Conservation (phyloP, 2,329 filamentous ascomycete genomes). For the Phaeosphaeria sp. region DNA sequence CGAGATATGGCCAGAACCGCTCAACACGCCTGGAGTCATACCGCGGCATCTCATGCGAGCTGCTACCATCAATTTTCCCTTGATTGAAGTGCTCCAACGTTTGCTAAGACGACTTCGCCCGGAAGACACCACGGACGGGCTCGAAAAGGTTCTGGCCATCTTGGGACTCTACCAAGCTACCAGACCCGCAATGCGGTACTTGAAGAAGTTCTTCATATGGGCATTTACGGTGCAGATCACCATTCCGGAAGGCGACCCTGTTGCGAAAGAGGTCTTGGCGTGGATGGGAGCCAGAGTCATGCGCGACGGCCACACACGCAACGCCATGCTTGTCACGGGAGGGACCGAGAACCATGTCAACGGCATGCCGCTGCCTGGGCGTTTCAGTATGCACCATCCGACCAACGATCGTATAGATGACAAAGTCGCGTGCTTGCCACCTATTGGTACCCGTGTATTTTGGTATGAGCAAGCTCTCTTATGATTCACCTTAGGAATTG, state of each 20-base stretch:
- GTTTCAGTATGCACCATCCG: neutral
- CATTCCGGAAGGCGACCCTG: constrained; percentile 30
- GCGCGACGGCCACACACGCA: constrained; percentile 23
- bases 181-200: constrained; percentile 19
- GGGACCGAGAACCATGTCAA: constrained; percentile 13
- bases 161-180: constrained; percentile 33
- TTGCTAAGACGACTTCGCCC: constrained; percentile 28
- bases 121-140: constrained; percentile 11
- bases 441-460: constrained; percentile 31
- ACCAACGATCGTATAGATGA: constrained; percentile 3
- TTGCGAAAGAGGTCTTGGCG: constrained; percentile 31
- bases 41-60: constrained; percentile 30
- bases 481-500: too few relatives aligned
- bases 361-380: constrained; percentile 3
- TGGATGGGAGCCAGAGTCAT: constrained; percentile 39
- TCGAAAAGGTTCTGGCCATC: constrained; percentile 31
- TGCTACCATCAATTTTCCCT: constrained; percentile 22
- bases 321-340: constrained; percentile 30
- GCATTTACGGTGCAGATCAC: constrained; percentile 29
- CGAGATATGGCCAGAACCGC: constrained; percentile 30
- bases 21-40: constrained; percentile 32
- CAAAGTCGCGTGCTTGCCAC: constrained; percentile 21
- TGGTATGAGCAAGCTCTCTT: too few relatives aligned
- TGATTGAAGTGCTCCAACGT: constrained; percentile 40
- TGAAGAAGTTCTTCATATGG: constrained; percentile 26